Base-by-base conservation (phyloP, 306 rosid species). In the Lathyrus oleraceus region DNA sequence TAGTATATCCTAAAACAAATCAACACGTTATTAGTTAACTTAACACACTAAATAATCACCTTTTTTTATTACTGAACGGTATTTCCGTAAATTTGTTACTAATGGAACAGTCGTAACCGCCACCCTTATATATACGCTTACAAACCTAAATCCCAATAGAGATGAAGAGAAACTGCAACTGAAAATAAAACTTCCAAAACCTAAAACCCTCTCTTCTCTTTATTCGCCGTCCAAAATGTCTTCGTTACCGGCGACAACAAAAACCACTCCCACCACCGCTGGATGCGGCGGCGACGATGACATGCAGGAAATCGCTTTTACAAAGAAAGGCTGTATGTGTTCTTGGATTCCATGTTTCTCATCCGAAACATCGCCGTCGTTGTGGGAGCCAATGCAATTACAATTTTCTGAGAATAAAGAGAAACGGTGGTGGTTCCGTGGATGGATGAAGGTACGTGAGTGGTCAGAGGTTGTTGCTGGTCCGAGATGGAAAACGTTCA, bases 401-500 rank as follows among this genome's bases (percentile, higher is more conserved):
- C 78, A 68, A 8, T 17, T 80, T 2, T 44, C 81, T 10, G 85
- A 62, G 14, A 69, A 28, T 47, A 77, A 79, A 14, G 81, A 56
- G 0, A 69, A 39, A 0, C 16, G 8, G 15, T 87, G 96, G 90
- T 85, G 88, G 89, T 23, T 0, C 9, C 74, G 79, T 0, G 79
- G 96, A 0, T 84, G 87, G 86, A 91, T 10, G 73, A 84, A 35
- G 72, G 13, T 87, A n/a, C 81, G 87, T 0, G 84, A 80, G 10
- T 87, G 87, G 88, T 90, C 96, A 5, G 89, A 90, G 81, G 44
- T 85, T 13, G 72, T 85, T 2, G 94, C 88, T 5, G 89, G 96
- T 1, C 96, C 89, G 1, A 86, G 76, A 61, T 91, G 93, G 97
- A 91, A 84, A 76, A 89, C 90, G 10, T 84, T 91, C 72, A 76